Evolutionary conservation across 1,139 yeast species (phyloP).

Genomic region (Lodderomyces beijingensis): DNA sequence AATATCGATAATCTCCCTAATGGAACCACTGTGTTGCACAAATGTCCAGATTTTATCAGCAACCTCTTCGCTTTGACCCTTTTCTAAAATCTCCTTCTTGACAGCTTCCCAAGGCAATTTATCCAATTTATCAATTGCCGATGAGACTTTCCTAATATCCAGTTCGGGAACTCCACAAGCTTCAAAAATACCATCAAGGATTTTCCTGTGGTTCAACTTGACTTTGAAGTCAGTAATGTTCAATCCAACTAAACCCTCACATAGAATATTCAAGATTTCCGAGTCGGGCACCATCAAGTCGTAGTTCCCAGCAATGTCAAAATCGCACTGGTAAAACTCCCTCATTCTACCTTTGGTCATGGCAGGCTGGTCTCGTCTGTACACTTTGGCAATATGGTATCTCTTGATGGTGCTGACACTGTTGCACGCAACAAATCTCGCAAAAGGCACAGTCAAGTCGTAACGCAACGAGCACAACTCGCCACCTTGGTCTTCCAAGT

Average conservation of each 20-base stretch:
- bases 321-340: constrained; percentile 97
- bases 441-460: constrained; percentile 96
- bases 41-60: constrained; percentile 91
- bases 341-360: constrained; percentile 99
- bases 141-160: constrained; percentile 87
- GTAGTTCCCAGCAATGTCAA: constrained; percentile 89
- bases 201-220: constrained; percentile 91
- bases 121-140: constrained; percentile 95
- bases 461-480: constrained; percentile 92
- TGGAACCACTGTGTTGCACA: constrained; percentile 77
- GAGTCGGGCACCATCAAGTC: constrained; percentile 97
- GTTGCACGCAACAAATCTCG: constrained; percentile 94
- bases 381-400: constrained; percentile 95
- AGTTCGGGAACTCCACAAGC: constrained; percentile 93
- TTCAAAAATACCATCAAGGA: constrained; percentile 91
- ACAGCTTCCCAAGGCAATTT: constrained; percentile 94
- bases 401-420: constrained; percentile 85
- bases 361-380: constrained; percentile 98
- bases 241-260: constrained; percentile 77
- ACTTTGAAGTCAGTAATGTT: constrained; percentile 87
- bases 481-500: constrained; percentile 97
- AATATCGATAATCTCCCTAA: constrained; percentile 59
- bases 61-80: constrained; percentile 82
- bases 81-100: constrained; percentile 81
- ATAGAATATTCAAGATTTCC: constrained; percentile 73